Evolutionary conservation across 2,329 filamentous ascomycete species (phyloP).

Genomic region (Colletotrichum sp.): DNA sequence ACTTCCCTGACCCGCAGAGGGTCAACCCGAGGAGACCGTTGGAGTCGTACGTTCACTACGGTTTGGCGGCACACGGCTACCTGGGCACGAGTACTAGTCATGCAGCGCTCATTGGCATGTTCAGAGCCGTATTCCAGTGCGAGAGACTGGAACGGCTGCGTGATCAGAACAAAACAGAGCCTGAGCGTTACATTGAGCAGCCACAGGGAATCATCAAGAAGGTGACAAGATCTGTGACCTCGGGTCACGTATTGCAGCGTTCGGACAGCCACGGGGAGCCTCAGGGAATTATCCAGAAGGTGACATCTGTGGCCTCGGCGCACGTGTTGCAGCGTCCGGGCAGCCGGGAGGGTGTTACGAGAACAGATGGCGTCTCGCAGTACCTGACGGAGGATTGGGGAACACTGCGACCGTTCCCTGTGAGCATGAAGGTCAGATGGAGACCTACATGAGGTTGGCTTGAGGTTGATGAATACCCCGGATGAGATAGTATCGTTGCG

Average conservation of each 20-base stretch:
- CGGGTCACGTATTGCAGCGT: neutral
- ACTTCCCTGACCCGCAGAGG: slow-evolving; percentile 65
- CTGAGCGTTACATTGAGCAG: slow-evolving; percentile 28
- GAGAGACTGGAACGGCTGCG: slow-evolving; percentile 63
- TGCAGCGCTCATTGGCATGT: slow-evolving; percentile 69
- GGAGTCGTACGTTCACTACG: slow-evolving; percentile 69
- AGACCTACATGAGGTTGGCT: slow-evolving; percentile 30
- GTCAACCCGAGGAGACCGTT: slow-evolving; percentile 69
- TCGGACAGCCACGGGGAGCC: slow-evolving; percentile 35
- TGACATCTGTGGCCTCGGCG: slow-evolving; percentile 35
- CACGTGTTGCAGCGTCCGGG: neutral
- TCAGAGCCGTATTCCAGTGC: slow-evolving; percentile 68
- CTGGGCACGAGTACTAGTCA: slow-evolving; percentile 66
- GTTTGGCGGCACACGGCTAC: slow-evolving; percentile 65
- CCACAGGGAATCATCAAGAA: slow-evolving; percentile 72
- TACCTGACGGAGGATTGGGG: slow-evolving; percentile 74
- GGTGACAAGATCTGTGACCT: slow-evolving; percentile 41
- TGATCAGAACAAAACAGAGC: neutral
- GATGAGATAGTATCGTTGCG: neutral
- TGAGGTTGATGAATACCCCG: neutral
- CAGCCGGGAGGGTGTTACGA: slow-evolving; percentile 10
- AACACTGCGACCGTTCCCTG: slow-evolving; percentile 49
- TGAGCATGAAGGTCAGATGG: slow-evolving; percentile 60
- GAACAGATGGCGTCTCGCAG: slow-evolving; percentile 56
- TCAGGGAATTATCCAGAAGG: slow-evolving; percentile 72